phyloP scores from a whole-genome alignment of 768 basidiomycete genomes.

The Ephemerocybe angulata region DNA sequence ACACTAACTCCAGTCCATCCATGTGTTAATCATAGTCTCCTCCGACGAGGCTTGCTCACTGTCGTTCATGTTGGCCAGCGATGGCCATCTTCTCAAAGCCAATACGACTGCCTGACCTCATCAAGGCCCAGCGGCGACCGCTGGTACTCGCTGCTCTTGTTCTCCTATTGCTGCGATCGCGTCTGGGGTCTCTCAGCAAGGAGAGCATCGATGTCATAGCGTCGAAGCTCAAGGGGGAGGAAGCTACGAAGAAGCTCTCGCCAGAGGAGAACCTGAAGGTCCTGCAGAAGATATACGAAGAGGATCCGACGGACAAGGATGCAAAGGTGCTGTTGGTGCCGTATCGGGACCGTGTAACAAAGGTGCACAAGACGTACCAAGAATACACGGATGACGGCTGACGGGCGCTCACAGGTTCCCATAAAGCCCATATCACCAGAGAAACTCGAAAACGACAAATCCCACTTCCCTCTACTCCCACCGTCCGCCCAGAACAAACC shows the following conservation, averaged over 20 bases:
- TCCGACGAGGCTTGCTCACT: too few relatives aligned
- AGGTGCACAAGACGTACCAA: constrained; percentile 40
- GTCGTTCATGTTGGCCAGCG: too few relatives aligned
- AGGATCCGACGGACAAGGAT: constrained; percentile 45
- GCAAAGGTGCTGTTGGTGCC: constrained; percentile 65
- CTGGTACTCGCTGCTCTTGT: constrained; percentile 42
- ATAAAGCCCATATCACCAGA: constrained; percentile 46
- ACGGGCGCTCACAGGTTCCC: constrained; percentile 30
- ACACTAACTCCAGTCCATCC: too few relatives aligned
- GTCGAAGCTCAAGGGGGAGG: constrained; percentile 14
- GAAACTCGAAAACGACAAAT: constrained; percentile 49
- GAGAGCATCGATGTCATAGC: constrained; percentile 24
- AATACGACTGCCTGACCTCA: background rate
- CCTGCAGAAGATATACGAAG: constrained; percentile 61
- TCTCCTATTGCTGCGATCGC: constrained; percentile 50
- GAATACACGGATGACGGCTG: background rate
- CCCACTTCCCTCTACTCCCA: constrained; percentile 59
- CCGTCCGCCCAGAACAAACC: constrained; percentile 46
- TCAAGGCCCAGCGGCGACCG: constrained; percentile 19
- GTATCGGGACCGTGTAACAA: constrained; percentile 57
- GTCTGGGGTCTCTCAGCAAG: constrained; percentile 33
- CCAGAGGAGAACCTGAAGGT: constrained; percentile 43
- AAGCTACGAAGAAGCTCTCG: constrained; percentile 24
- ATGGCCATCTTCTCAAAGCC: constrained; percentile 25
- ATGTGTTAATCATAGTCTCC: too few relatives aligned